Percentiles rank a stretch among this genome's conserved stretches.
Conservation (phyloP, 1,284 basidiomycete genomes). For the Moesziomyces parantarcticus region DNA sequence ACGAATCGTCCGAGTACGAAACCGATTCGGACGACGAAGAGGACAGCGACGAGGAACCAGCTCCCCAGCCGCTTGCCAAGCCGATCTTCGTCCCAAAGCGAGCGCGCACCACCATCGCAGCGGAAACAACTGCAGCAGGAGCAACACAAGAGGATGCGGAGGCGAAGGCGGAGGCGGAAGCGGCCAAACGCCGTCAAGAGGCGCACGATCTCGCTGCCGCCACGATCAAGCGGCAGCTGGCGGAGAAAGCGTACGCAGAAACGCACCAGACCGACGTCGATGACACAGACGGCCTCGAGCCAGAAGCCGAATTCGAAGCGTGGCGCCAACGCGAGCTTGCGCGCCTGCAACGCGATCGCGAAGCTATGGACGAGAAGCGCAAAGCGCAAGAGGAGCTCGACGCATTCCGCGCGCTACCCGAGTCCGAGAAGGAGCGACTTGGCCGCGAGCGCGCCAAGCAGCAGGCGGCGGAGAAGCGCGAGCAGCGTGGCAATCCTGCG, state of each 20-base stretch:
- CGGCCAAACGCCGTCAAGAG: slow-evolving; percentile 76
- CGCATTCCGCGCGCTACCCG: slow-evolving; percentile 86
- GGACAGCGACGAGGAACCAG: slow-evolving; percentile 69
- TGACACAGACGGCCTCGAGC: slow-evolving; percentile 93
- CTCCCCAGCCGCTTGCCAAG: slow-evolving; percentile 75
- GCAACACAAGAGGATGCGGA: slow-evolving; percentile 70
- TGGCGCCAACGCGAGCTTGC: slow-evolving; percentile 93
- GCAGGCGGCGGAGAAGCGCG: slow-evolving; percentile 16
- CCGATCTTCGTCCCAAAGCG: slow-evolving; percentile 92
- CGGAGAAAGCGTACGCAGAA: slow-evolving; percentile 86
- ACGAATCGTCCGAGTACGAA: slow-evolving; percentile 70
- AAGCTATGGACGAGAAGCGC: slow-evolving; percentile 80
- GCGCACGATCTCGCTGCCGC: slow-evolving; percentile 88
- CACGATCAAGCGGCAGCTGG: slow-evolving; percentile 82
- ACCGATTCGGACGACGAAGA: slow-evolving; percentile 71
- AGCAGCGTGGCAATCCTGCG: slow-evolving; percentile 84
- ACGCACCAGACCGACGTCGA: slow-evolving; percentile 82
- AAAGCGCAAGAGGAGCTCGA: slow-evolving; percentile 90
- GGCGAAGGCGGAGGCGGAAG: slow-evolving; percentile 78
- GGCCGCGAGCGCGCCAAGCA: slow-evolving; percentile 24
- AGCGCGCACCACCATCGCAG: slow-evolving; percentile 61
- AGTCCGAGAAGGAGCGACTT: slow-evolving; percentile 76
- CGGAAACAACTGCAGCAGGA: slow-evolving; percentile 10
- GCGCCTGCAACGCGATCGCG: slow-evolving; percentile 89
- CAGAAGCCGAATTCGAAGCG: slow-evolving; percentile 89